phyloP scores from a whole-genome alignment of 169 alveolate genomes.

The Eimeria necatrix region DNA sequence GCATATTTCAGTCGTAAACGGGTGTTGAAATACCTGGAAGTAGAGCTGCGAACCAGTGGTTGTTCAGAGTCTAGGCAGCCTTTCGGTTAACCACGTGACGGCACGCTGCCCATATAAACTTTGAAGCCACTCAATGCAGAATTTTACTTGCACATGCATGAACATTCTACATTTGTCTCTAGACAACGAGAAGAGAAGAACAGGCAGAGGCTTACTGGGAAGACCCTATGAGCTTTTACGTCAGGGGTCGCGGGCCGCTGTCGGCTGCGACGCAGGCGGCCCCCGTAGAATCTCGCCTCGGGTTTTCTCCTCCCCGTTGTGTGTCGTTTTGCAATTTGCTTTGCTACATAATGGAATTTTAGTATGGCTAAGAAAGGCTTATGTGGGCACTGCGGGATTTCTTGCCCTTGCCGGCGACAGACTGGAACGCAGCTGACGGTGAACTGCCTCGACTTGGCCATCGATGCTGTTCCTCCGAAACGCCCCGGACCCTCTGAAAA shows the following conservation, averaged over 20 bases:
- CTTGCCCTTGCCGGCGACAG: not conserved
- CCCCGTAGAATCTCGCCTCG: not conserved
- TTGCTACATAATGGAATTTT: not conserved
- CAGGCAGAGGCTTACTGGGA: too few relatives aligned
- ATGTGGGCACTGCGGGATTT: not conserved
- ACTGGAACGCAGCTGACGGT: too few relatives aligned
- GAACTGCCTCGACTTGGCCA: not conserved
- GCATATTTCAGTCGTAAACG: not conserved
- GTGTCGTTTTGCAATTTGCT: not conserved
- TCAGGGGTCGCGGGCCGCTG: slow-evolving; percentile 16
- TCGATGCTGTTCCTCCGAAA: not conserved
- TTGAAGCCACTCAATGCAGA: too few relatives aligned
- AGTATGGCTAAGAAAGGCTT: not conserved
- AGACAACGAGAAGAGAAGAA: not conserved
- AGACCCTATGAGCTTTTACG: not conserved
- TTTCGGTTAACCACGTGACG: too few relatives aligned
- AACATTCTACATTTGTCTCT: not conserved
- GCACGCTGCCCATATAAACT: too few relatives aligned
- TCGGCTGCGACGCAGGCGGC: slow-evolving; percentile 52
- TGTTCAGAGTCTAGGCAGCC: too few relatives aligned
- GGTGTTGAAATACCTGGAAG: too few relatives aligned
- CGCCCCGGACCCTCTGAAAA: too few relatives aligned
- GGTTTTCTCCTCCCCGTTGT: not conserved
- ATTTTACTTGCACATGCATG: not conserved
- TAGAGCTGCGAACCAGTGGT: too few relatives aligned